Evolutionary conservation across 495 filamentous ascomycete species (phyloP).

Genomic region (Clohesyomyces aquaticus): DNA sequence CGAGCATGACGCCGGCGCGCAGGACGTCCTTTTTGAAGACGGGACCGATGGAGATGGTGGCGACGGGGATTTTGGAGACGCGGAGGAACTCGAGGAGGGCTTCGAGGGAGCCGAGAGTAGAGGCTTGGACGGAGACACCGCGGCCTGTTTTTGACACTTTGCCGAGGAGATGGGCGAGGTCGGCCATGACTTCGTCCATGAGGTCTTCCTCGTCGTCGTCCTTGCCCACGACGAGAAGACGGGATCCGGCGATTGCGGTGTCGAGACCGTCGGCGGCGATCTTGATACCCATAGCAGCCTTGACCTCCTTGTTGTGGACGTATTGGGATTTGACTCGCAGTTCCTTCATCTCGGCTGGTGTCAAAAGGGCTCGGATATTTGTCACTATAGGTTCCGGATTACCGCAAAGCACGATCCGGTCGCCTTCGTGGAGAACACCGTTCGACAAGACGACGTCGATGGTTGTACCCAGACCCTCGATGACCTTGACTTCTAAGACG

Average conservation of each 20-base stretch:
- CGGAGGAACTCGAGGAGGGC: slow-evolving; percentile 95
- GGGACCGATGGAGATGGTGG: slow-evolving; percentile 95
- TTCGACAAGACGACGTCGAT: slow-evolving; percentile 98
- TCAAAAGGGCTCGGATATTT: slow-evolving; percentile 94
- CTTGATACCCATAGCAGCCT: slow-evolving; percentile 97
- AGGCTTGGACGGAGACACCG: slow-evolving; percentile 96
- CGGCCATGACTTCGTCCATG: slow-evolving; percentile 93
- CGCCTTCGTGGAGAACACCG: slow-evolving; percentile 92
- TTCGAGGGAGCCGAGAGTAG: slow-evolving; percentile 95
- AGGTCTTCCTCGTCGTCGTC: slow-evolving; percentile 97
- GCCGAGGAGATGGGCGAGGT: slow-evolving; percentile 87
- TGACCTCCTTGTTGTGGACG: slow-evolving; percentile 99
- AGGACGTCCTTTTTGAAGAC: slow-evolving; percentile 99
- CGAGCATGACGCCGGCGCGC: slow-evolving; percentile 93
- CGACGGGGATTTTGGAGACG: slow-evolving; percentile 92
- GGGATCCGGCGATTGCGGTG: slow-evolving; percentile 93
- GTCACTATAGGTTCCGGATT: slow-evolving; percentile 91
- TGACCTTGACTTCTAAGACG: slow-evolving; percentile 97
- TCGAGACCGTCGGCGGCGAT: slow-evolving; percentile 96
- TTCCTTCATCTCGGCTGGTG: slow-evolving; percentile 92
- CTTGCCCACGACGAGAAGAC: slow-evolving; percentile 87
- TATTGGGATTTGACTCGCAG: slow-evolving; percentile 91
- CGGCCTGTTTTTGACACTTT: slow-evolving; percentile 87
- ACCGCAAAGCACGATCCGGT: slow-evolving; percentile 93
- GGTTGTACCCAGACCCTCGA: slow-evolving; percentile 97